A percentile compares a stretch with the other conserved stretches of the same genome.
Conservation (phyloP, 2,329 filamentous ascomycete genomes). For the Echinosphaeria canescens region DNA sequence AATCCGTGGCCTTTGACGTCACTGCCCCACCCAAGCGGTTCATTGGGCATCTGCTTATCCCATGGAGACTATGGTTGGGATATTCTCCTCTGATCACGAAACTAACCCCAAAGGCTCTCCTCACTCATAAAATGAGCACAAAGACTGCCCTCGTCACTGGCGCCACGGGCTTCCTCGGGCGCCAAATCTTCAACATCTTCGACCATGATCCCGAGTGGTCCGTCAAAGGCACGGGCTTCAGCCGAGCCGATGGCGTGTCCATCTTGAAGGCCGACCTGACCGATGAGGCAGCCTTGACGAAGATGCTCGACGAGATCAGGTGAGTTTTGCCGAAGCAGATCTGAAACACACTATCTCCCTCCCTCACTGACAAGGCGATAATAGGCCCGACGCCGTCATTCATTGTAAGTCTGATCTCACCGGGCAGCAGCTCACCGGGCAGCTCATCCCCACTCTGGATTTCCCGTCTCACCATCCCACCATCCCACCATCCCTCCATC, state of each 20-base stretch:
- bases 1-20: too few species aligned
- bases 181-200: slow-evolving; percentile 56
- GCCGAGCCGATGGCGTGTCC: slow-evolving; percentile 46
- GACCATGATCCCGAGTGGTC: slow-evolving; percentile 39
- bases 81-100: too few species aligned
- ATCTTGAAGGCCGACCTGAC: slow-evolving; percentile 38
- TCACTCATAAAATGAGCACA: slow-evolving; percentile 12
- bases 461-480: too few species aligned
- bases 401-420: slow-evolving; percentile 44
- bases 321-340: too few species aligned
- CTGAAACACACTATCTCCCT: too few species aligned
- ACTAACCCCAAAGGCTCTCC: too few species aligned
- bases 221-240: slow-evolving; percentile 54
- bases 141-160: slow-evolving; percentile 57
- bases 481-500: too few species aligned
- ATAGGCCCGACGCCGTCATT: slow-evolving; percentile 39
- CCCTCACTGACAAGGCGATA: background rate
- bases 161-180: slow-evolving; percentile 64
- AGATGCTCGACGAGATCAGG: slow-evolving; percentile 29
- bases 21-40: too few species aligned
- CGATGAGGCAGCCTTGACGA: slow-evolving; percentile 21
- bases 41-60: too few species aligned
- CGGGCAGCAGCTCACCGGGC: background rate
- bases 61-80: too few species aligned
- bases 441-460: slow-evolving; percentile 1